Evolutionary conservation across 768 basidiomycete species (phyloP).

Genomic region (Boletellus sp.): DNA sequence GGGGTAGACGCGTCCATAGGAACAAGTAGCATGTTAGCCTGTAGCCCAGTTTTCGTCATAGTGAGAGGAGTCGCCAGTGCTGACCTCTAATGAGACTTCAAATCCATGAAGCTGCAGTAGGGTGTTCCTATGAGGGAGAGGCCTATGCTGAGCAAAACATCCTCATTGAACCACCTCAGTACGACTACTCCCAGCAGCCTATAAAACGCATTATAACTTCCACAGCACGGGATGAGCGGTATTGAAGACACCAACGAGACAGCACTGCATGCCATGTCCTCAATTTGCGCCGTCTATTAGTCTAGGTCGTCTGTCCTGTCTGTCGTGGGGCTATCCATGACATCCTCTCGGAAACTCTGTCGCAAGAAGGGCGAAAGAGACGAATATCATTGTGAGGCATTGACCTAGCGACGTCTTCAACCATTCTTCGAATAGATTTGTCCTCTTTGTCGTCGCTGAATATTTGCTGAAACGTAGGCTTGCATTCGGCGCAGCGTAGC

Average conservation of each 20-base stretch:
- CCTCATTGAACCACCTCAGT: neutral
- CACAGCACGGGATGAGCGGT: constrained; percentile 3
- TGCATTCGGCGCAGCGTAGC: neutral
- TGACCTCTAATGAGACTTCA: neutral
- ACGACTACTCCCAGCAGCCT: neutral
- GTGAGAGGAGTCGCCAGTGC: neutral
- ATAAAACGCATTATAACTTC: neutral
- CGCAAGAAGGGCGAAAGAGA: neutral
- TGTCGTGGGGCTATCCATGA: constrained; percentile 2
- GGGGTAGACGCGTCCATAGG: neutral
- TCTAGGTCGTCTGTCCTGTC: too few relatives aligned
- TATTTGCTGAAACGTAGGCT: constrained; percentile 2
- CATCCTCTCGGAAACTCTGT: constrained; percentile 5
- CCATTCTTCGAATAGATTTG: neutral
- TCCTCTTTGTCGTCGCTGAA: constrained; percentile 2
- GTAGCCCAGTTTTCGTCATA: neutral
- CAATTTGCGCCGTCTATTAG: neutral
- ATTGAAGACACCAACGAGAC: constrained; percentile 4
- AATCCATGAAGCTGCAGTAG: constrained; percentile 1
- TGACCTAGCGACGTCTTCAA: neutral
- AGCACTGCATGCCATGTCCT: constrained; percentile 4
- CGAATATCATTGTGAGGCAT: constrained; percentile 1
- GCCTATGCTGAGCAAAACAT: constrained; percentile 1
- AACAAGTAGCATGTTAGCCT: neutral
- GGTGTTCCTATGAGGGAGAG: neutral